A percentile compares a stretch with the other conserved stretches of the same genome.
phyloP scores from a whole-genome alignment of 257 asterid genomes.

The Nicotiana tomentosiformis region DNA sequence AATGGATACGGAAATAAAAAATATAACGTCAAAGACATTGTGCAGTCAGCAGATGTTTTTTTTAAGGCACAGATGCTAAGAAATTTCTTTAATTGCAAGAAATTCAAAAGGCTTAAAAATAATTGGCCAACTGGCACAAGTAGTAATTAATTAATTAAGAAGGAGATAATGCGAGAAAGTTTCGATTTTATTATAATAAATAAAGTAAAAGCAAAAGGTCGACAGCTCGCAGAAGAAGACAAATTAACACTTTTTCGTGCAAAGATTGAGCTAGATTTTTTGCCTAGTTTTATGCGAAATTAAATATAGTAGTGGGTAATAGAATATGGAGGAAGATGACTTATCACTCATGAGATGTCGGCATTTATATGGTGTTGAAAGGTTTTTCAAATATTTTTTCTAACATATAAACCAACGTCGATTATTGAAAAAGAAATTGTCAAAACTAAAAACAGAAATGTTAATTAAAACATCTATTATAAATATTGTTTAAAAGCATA shows the following conservation, averaged over 20 bases:
- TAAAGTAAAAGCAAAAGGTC: neutral
- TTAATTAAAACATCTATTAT: too few species aligned
- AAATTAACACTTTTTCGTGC: slow-evolving; percentile 19
- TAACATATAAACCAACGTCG: neutral
- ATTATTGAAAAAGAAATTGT: neutral
- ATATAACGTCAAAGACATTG: too few species aligned
- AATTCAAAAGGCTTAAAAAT: neutral
- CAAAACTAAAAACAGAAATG: too few species aligned
- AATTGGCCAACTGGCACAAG: neutral
- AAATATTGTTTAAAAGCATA: too few species aligned
- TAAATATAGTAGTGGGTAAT: neutral
- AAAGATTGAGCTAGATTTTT: neutral
- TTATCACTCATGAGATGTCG: neutral
- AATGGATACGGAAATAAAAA: too few species aligned
- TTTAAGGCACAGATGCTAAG: too few species aligned
- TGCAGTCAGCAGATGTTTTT: too few species aligned
- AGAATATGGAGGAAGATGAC: neutral
- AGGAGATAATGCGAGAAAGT: neutral
- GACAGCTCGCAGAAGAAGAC: slow-evolving; percentile 24
- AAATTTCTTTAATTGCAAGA: neutral
- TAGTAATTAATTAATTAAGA: neutral
- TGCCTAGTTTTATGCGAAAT: neutral
- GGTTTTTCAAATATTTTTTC: neutral
- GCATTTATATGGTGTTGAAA: neutral
- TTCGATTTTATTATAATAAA: neutral